phyloP scores from a whole-genome alignment of 257 asterid species.

The Phtheirospermum japonicum region DNA sequence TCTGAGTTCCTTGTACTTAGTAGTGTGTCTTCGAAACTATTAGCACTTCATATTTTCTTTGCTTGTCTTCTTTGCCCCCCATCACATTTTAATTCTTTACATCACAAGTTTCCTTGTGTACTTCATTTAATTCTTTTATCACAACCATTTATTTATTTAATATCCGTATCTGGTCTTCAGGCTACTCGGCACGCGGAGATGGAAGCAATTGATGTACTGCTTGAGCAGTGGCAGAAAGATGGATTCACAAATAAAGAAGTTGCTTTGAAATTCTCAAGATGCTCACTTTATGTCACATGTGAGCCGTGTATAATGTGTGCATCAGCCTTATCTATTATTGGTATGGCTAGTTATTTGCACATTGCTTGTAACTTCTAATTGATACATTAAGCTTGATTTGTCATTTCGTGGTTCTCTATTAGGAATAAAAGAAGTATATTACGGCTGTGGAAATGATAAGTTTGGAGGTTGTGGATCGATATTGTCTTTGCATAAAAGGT shows the following conservation, averaged over 20 bases:
- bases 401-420: constrained; percentile 28
- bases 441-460: constrained; percentile 89
- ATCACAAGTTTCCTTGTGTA: too few relatives aligned
- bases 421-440: constrained; percentile 70
- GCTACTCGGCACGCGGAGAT: constrained; percentile 96
- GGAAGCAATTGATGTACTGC: constrained; percentile 89
- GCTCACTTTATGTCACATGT: constrained; percentile 82
- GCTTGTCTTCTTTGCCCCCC: too few relatives aligned
- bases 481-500: constrained; percentile 72
- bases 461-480: constrained; percentile 98
- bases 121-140: background rate
- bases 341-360: constrained; percentile 35
- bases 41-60: too few relatives aligned
- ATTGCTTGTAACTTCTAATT: constrained; percentile 21
- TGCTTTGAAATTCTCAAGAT: constrained; percentile 54
- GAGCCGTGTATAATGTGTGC: constrained; percentile 99
- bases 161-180: constrained; percentile 32
- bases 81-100: too few relatives aligned
- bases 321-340: constrained; percentile 72
- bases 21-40: too few relatives aligned
- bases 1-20: too few relatives aligned
- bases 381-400: constrained; percentile 17
- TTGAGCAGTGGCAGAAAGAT: constrained; percentile 63
- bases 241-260: constrained; percentile 56
- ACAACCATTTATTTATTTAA: constrained; percentile 7